Evolutionary conservation across 257 asterid species (phyloP).

Genomic region (Solanum chiquidenum): DNA sequence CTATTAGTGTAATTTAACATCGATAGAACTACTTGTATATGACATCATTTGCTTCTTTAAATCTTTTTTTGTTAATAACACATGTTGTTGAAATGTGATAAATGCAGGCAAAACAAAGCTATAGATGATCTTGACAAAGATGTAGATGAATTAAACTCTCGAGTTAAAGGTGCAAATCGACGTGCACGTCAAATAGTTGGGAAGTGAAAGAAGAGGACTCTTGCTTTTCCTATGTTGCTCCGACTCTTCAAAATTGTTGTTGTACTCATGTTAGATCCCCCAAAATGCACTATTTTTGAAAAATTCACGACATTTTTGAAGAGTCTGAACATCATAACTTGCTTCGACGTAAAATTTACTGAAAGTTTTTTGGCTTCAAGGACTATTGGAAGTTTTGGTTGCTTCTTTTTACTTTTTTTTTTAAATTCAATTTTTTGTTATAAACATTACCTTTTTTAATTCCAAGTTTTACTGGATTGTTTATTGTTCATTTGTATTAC

Average conservation of each 20-base stretch:
- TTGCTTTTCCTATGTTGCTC: not conserved
- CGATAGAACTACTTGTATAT: not conserved
- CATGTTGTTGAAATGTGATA: not conserved
- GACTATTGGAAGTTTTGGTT: not conserved
- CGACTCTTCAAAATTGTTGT: not conserved
- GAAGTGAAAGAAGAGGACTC: conserved; percentile 19
- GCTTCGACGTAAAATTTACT: not conserved
- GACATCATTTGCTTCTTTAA: not conserved
- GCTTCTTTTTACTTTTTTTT: not conserved
- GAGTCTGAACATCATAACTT: not conserved
- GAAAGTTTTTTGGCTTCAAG: not conserved
- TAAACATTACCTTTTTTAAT: not conserved
- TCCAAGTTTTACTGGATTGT: not conserved
- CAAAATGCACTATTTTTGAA: not conserved
- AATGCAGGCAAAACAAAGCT: conserved; percentile 77
- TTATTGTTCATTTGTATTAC: not conserved
- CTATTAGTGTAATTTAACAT: not conserved
- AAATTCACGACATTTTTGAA: not conserved
- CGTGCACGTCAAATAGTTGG: conserved; percentile 55
- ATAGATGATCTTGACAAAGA: conserved; percentile 66
- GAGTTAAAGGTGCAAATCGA: conserved; percentile 80
- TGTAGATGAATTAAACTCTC: conserved; percentile 59
- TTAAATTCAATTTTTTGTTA: not conserved
- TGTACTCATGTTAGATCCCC: not conserved
- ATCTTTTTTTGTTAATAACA: not conserved